Evolutionary conservation across 495 filamentous ascomycete species (phyloP), one percentile per base, ranked within the genome.

Genomic region (Rostrohypoxylon terebratum): DNA sequence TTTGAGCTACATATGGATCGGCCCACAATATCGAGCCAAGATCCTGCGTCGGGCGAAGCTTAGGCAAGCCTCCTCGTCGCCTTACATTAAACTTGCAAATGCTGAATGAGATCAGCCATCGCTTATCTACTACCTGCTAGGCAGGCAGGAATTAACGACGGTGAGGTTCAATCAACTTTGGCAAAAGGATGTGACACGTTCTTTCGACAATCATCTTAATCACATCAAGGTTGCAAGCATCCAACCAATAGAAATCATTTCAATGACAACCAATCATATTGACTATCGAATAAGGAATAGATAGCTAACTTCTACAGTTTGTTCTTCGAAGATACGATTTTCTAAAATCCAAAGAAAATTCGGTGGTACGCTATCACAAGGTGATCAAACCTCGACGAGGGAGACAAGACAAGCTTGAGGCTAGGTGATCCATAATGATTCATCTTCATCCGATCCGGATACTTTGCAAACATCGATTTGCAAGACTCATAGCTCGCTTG

Each of bases 321-420:
- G 4, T 59, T 55, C 23, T 18, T 59, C 25, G 5, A 25, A 20
- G 36, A 25, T n/a, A n/a, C n/a, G n/a, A 36, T 21, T 23, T 45
- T 55, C 33, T 57, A 54, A 5, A 54, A 36, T 60, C 47, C 36
- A 28, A 28, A 28, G 28, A 28, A 31, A 23, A 58, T 58, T 1
- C 8, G 42, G 60, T 66, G 61, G 65, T 62, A 66, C 68, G 50
- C 20, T 36, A 38, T 50, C 16, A 33, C 21, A 25, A 66, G 68
- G 25, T 66, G 61, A 71, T 71, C 68, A 71, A 60, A 66, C 68
- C 54, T 50, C 47, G 21, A 54, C 38, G 68, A 70, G 57, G 68
- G 53, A 48, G 38, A 48, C 40, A 34, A 57, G 62, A 57, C 61
- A 47, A 36, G 25, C 61, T 28, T 20, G 45, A 36, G 34, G 61